Conservation (phyloP, 805 yeast species). For the Candida michaelii region DNA sequence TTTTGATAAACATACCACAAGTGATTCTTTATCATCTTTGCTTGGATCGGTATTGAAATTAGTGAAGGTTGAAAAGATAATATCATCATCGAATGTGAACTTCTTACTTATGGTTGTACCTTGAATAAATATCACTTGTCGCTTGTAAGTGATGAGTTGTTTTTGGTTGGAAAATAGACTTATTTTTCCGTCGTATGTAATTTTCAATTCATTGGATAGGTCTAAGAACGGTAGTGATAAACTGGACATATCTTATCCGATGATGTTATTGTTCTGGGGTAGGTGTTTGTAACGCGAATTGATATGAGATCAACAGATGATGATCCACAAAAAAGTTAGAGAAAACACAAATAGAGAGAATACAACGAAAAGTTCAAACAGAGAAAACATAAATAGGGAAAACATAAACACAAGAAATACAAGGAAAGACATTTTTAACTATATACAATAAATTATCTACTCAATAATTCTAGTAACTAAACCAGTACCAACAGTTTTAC, state of each 20-base stretch:
- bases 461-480: conserved; percentile 88
- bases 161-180: conserved; percentile 28
- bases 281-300: too few relatives aligned
- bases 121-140: conserved; percentile 47
- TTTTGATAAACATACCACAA: conserved; percentile 62
- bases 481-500: conserved; percentile 99
- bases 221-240: conserved; percentile 33
- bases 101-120: conserved; percentile 49
- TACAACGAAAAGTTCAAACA: too few relatives aligned
- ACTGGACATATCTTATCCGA: not conserved
- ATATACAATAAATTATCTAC: conserved; percentile 26
- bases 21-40: conserved; percentile 14
- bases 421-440: conserved; percentile 2
- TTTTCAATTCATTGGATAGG: conserved; percentile 24
- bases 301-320: too few relatives aligned
- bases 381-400: too few relatives aligned
- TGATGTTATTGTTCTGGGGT: too few relatives aligned
- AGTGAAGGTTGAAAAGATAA: conserved; percentile 64
- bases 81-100: conserved; percentile 48
- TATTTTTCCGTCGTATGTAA: conserved; percentile 21
- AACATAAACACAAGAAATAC: too few relatives aligned
- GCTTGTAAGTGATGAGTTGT: conserved; percentile 34
- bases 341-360: too few relatives aligned
- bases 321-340: too few relatives aligned
- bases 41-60: conserved; percentile 31